phyloP scores from a whole-genome alignment of 345 rosid species.

The Reutealis trisperma region DNA sequence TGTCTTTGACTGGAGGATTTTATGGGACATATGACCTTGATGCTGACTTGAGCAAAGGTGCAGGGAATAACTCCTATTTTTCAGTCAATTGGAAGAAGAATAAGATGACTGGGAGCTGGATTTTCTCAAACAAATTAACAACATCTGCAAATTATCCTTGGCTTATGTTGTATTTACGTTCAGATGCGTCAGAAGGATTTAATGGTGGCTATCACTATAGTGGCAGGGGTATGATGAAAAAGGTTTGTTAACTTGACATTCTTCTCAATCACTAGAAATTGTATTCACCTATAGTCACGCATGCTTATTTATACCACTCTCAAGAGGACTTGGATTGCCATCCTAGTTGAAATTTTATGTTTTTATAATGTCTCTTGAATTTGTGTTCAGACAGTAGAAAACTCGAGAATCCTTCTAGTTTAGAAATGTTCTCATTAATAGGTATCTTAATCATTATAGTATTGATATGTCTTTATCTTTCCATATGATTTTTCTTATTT shows the following conservation, averaged over 20 bases:
- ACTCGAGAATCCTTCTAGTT: neutral
- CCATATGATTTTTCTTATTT: neutral
- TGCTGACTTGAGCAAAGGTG: constrained; percentile 26
- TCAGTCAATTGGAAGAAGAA: constrained; percentile 30
- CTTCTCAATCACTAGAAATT: neutral
- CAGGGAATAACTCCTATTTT: constrained; percentile 16
- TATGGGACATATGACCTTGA: constrained; percentile 32
- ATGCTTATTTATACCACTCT: constrained; percentile 4
- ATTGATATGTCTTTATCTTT: neutral
- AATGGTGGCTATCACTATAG: constrained; percentile 33
- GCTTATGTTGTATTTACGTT: constrained; percentile 31
- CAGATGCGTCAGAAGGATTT: constrained; percentile 31
- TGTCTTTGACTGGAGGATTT: constrained; percentile 27
- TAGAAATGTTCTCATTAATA: neutral
- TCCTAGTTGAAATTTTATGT: neutral
- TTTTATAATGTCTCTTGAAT: neutral
- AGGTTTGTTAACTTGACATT: constrained; percentile 30
- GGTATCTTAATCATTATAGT: neutral
- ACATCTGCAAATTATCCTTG: constrained; percentile 30
- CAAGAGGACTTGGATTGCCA: constrained; percentile 1
- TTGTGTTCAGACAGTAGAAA: neutral
- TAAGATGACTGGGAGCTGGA: constrained; percentile 27
- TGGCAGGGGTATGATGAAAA: constrained; percentile 27
- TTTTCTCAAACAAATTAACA: constrained; percentile 23
- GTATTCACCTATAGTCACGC: neutral